Evolutionary conservation across 2,329 filamentous ascomycete species (phyloP).

Genomic region (Pseudopithomyces chartarum): DNA sequence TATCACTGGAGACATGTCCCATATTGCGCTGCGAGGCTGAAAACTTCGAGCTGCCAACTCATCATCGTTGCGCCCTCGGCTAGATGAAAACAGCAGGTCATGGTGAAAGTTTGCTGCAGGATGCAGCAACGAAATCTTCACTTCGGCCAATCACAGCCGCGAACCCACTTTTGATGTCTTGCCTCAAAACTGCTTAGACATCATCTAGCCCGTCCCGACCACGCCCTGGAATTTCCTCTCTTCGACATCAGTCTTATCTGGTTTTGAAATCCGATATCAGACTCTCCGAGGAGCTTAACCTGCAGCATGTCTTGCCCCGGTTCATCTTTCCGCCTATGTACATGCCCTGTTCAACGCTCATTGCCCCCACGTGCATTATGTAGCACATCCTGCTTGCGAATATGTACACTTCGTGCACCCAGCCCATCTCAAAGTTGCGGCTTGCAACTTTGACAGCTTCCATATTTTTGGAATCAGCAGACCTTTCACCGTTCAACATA

Average conservation of each 20-base stretch:
- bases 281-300: not conserved
- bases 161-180: not conserved
- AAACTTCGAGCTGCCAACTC: not conserved
- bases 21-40: not conserved
- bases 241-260: not conserved
- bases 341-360: not conserved
- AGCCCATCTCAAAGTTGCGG: conserved; percentile 10
- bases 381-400: conserved; percentile 11
- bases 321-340: not conserved
- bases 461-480: conserved; percentile 15
- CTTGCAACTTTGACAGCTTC: conserved; percentile 10
- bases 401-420: conserved; percentile 12
- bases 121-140: conserved; percentile 23
- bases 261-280: not conserved
- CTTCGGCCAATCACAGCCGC: conserved; percentile 17
- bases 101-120: conserved; percentile 5
- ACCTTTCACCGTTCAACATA: conserved; percentile 3
- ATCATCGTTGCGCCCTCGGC: not conserved
- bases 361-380: conserved; percentile 2
- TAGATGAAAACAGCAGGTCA: conserved; percentile 12
- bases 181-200: conserved; percentile 8
- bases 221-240: not conserved
- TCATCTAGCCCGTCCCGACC: not conserved
- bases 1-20: not conserved
- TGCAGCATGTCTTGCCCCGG: not conserved